These are phyloP conservation scores for Venturia aucupariae DNA, from an alignment of 2,329 filamentous ascomycete genomes.

Conservation along the genomic window DNA sequence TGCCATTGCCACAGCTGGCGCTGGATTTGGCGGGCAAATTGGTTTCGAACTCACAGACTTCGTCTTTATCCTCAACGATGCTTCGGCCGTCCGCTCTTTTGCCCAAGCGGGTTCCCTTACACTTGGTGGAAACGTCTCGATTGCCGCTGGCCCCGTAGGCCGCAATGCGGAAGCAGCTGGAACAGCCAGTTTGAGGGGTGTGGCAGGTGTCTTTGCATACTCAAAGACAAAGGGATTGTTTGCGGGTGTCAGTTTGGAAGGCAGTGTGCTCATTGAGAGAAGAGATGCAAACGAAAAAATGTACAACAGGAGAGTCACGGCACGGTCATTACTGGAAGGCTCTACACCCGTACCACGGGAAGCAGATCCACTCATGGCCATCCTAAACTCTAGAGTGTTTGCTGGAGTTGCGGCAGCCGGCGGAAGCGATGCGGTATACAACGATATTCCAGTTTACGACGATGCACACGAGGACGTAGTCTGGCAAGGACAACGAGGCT, in stretches of 20 bases:
- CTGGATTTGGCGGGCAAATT: conserved; percentile 77
- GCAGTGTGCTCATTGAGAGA: conserved; percentile 84
- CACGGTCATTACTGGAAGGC: conserved; percentile 71
- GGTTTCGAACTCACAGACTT: conserved; percentile 87
- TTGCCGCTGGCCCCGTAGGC: conserved; percentile 88
- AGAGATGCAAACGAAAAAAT: conserved; percentile 96
- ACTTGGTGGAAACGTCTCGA: conserved; percentile 89
- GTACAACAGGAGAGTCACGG: conserved; percentile 75
- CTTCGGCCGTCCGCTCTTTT: conserved; percentile 82
- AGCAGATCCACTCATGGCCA: conserved; percentile 72
- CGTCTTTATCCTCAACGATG: conserved; percentile 96
- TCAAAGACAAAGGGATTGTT: conserved; percentile 97
- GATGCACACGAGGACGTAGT: conserved; percentile 71
- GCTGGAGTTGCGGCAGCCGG: conserved; percentile 49
- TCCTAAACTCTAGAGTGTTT: conserved; percentile 81
- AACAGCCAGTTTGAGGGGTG: conserved; percentile 78
- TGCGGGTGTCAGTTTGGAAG: conserved; percentile 88
- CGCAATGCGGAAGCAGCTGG: conserved; percentile 94
- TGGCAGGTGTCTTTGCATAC: conserved; percentile 92
- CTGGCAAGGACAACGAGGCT: conserved; percentile 68
- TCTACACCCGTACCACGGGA: conserved; percentile 68
- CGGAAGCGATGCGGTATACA: conserved; percentile 65
- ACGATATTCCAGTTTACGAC: conserved; percentile 85
- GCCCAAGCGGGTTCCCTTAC: conserved; percentile 87
- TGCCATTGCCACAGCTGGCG: conserved; percentile 71